Percentiles rank a stretch among this genome's conserved stretches.
phyloP scores from a whole-genome alignment of 768 basidiomycete species.

The Trametes maxima region DNA sequence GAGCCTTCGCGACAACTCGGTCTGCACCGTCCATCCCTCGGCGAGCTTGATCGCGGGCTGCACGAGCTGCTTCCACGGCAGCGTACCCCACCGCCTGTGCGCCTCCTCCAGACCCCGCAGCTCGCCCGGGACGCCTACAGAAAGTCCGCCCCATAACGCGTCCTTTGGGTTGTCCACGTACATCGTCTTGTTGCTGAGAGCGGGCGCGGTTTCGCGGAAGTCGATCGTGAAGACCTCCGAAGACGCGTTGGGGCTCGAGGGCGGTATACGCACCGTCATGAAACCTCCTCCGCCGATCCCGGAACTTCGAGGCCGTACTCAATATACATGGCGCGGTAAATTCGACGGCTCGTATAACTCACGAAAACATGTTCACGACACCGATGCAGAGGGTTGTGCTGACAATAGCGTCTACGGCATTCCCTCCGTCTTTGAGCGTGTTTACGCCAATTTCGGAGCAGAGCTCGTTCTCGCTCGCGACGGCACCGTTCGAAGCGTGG shows the following conservation, averaged over 20 bases:
- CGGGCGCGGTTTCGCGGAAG: constrained; percentile 88
- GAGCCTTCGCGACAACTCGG: constrained; percentile 74
- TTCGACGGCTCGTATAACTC: constrained; percentile 31
- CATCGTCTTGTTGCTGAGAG: constrained; percentile 75
- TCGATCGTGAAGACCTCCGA: constrained; percentile 78
- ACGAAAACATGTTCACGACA: constrained; percentile 92
- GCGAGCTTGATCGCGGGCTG: constrained; percentile 77
- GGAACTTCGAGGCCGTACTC: constrained; percentile 46
- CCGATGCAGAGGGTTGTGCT: constrained; percentile 77
- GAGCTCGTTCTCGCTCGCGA: constrained; percentile 83
- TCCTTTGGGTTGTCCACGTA: constrained; percentile 55
- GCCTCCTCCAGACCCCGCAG: constrained; percentile 85
- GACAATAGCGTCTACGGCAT: constrained; percentile 88
- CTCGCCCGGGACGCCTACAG: constrained; percentile 93
- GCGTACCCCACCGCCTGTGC: constrained; percentile 76
- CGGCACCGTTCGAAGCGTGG: constrained; percentile 75
- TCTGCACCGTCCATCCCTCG: constrained; percentile 75
- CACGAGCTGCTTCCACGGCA: constrained; percentile 80
- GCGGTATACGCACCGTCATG: constrained; percentile 80
- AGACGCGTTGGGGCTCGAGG: constrained; percentile 38
- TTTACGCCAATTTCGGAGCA: constrained; percentile 87
- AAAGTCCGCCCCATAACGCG: constrained; percentile 74
- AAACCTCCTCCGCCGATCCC: constrained; percentile 90
- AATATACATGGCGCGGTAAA: too few relatives aligned
- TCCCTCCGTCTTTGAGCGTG: constrained; percentile 79